Base-by-base conservation (phyloP, 2,329 filamentous ascomycete species). In the Xylariaceae sp. region DNA sequence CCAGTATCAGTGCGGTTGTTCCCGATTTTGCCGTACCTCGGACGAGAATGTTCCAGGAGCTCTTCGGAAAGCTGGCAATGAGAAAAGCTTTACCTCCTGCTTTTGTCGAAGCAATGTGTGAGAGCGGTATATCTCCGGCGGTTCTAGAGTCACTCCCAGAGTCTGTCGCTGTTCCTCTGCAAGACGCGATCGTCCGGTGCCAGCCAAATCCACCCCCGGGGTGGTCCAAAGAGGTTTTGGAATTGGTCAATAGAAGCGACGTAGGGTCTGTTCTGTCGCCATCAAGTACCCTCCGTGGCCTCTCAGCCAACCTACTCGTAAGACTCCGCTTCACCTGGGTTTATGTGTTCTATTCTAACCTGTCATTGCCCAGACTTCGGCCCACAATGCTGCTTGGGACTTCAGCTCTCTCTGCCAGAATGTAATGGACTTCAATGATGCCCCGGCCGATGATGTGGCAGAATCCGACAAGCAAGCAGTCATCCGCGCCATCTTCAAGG, bases 101-200 rank as follows among this genome's bases (percentile, higher is more conserved):
- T 42, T 75, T 83, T 42, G 81, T 93, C 3, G 80, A 92, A 51
- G 68, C 80, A 16, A 80, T 95, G 61, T 70, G 80, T 38, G 65
- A 75, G 27, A 80, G 80, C 40, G 80, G 81, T 0, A 75, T 94
- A 29, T 78, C 72, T 5, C 59, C 61, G 8, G 65, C 72, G 16
- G 64, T 89, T 31, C 70, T 96, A 12, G 85, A 94, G 42, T 88
- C 84, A 1, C 65, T 96, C 1, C 90, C 92, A 2, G 87, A 94
- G 57, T 79, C 85, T 17, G 69, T 95, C n/a, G 72, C 84, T 34
- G 75, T 81, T 2, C 83, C 85, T 0, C 66, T 96, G 11, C 81
- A 83, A 52, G 89, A 96, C 60, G 79, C 82, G 5, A 87, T 96
- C 25, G 75, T 80, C n/a, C 72, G 77, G 42, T 94, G 86, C 44